Base-by-base conservation (phyloP, 179 eudicot species). In the Carnegiea gigantea region DNA sequence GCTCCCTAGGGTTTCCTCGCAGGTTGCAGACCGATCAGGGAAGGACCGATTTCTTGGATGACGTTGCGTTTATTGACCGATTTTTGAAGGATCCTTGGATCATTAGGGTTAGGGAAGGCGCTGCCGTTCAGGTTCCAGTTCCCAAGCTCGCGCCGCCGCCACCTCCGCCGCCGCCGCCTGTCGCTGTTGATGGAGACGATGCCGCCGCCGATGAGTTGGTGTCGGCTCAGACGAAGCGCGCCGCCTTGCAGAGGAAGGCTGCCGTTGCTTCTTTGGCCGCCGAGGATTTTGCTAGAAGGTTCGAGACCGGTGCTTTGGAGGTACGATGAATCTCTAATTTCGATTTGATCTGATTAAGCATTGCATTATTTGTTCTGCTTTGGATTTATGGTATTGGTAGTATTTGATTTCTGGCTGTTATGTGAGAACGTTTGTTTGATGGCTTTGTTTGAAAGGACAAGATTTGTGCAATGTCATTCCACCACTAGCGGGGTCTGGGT, bases 191-290 rank as follows among this genome's bases (percentile, higher is more conserved):
- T 71, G 86, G 23, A 18, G 79, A 33, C 12, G 87, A 30, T 13
- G 76, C 51, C 18, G 82, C 79, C 14, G 87, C 72, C 5, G 93
- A 84, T 81, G 95, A 83, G 88, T 26, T 86, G 88, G 21, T 88
- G 84, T 90, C 97, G 24, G 97, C 94, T n/a, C 95, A 90, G 92
- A 88, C 88, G 3, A 95, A 92, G 90, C 90, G 99, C 0, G 89
- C 86, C 2, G 93, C 90, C 4, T 57, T 94, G 90, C 98, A 91
- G 90, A 92, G 86, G 87, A 88, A 87, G 81, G 98, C 98, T 2
- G 97, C 94, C 23, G 92, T 86, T 7, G 93, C 92, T 12, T 90
- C 97, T 1, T 4, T 91, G 86, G 94, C 85, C 20, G 95, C 94
- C 0, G 98, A 95, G 93, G 95, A 95, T 86, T 91, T 86, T 36